These are phyloP conservation scores for Lineolata rhizophorae DNA, from an alignment of 495 filamentous ascomycete species.

Conservation along the genomic window DNA sequence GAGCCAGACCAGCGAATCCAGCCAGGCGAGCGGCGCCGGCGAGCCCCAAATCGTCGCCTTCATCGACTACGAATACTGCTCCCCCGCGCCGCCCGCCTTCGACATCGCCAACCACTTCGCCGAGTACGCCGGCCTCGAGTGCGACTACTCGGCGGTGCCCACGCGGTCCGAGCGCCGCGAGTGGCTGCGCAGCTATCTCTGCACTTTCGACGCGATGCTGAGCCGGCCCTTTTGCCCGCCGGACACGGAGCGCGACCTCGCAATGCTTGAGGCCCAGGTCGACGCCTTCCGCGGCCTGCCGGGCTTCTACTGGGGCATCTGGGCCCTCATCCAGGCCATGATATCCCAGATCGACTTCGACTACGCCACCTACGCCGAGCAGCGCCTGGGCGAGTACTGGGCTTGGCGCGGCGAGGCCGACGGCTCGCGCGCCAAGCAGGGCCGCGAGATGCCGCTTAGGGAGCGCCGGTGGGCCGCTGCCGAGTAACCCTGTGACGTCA, in stretches of 20 bases:
- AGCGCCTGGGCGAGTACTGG: slow-evolving; percentile 79
- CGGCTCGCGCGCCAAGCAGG: slow-evolving; percentile 30
- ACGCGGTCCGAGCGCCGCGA: slow-evolving; percentile 53
- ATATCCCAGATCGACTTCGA: slow-evolving; percentile 97
- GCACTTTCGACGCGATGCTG: slow-evolving; percentile 24
- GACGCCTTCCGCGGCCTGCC: slow-evolving; percentile 77
- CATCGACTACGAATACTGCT: slow-evolving; percentile 89
- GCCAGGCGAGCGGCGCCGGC: slow-evolving; percentile 14
- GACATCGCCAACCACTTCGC: slow-evolving; percentile 98
- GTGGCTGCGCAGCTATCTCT: slow-evolving; percentile 68
- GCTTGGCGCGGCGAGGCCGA: slow-evolving; percentile 64
- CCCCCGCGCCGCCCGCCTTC: slow-evolving; percentile 87
- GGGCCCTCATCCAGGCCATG: slow-evolving; percentile 87
- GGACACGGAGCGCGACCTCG: no score
- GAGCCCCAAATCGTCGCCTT: slow-evolving; percentile 40
- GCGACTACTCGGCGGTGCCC: slow-evolving; percentile 68
- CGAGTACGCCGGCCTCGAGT: slow-evolving; percentile 95
- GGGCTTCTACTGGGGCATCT: slow-evolving; percentile 83
- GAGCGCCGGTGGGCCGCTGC: slow-evolving; percentile 70
- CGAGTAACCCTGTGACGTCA: no score
- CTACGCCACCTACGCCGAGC: slow-evolving; percentile 78
- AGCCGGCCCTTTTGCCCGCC: slow-evolving; percentile 22
- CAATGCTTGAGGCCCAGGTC: slow-evolving; percentile 51
- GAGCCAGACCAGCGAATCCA: slow-evolving; percentile 6
- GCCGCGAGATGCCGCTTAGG: slow-evolving; percentile 43